Evolutionary conservation across 2,329 filamentous ascomycete genomes (phyloP), one percentile per base, ranked within the genome.

Genomic region (Sclerotinia sclerotiorum): DNA sequence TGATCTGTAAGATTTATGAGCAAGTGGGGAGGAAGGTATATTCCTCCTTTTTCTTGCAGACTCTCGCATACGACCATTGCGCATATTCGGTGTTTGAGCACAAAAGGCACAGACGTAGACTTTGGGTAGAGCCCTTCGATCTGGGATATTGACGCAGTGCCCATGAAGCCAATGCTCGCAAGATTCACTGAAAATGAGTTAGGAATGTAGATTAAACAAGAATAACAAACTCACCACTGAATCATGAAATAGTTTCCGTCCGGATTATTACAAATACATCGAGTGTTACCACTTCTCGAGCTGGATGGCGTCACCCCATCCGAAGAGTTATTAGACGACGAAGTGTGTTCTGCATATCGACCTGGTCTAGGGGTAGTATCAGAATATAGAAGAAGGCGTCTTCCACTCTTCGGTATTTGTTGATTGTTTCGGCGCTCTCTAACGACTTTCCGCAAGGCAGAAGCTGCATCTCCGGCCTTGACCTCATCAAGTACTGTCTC

Each of bases 81-180:
- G 81, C 75, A 83, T 81, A 69, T 83, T 85, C 1, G 86, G 84
- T 11, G 86, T 88, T 71, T 87, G 84, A 27, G 84, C 84, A 74
- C 87, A 90, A 70, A 86, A 89, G 1, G 84, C 82, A 74, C 87
- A 90, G 48, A 89, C 85, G 72, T 89, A 90, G 6, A 89, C 84
- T 17, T 82, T 81, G 6, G 87, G 85, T 72, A 86, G 82, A n/a
- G 82, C 74, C 68, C 83, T 81, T 60, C 82, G 82, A 57, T 83
- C 84, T 21, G 2, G 60, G 70, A 89, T 84, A 70, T 87, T 86
- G 73, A 88, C 82, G 75, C 87, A 90, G 68, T 81, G 82, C n/a
- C 85, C 86, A 75, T 90, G 87, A 42, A 89, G 83, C 82, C 84
- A 88, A 80, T 87, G 84, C 73, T 89, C 87, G 75, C 87, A 90